These are phyloP conservation scores for Echinosophora koreensis DNA, from an alignment of 306 rosid genomes.

Conservation along the genomic window DNA sequence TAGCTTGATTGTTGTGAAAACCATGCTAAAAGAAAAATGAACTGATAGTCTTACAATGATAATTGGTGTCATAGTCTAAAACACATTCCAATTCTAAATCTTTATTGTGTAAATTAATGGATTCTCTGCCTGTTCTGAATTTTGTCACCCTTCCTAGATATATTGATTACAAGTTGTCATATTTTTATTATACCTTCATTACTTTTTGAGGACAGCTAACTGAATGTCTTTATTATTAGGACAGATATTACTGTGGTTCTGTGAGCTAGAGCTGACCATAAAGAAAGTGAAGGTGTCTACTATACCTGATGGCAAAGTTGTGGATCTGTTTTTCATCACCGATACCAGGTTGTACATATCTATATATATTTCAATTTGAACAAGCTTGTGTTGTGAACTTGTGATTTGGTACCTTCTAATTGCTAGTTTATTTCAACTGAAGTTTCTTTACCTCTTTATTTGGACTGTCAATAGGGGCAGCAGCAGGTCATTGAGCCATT, in stretches of 20 bases:
- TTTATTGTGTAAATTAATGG: not conserved
- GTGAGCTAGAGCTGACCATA: constrained; percentile 85
- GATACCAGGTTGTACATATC: constrained; percentile 80
- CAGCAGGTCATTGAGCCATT: no score
- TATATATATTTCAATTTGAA: constrained; percentile 21
- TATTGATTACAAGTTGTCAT: no score
- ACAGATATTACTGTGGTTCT: constrained; percentile 90
- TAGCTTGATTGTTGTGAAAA: constrained; percentile 23
- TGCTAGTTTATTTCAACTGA: constrained; percentile 28
- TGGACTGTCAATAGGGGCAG: not conserved
- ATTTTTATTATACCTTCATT: not conserved
- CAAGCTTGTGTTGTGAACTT: constrained; percentile 11
- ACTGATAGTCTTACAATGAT: not conserved
- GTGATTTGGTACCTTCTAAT: constrained; percentile 14
- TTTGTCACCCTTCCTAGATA: no score
- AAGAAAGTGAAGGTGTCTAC: constrained; percentile 96
- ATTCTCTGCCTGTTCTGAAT: no score
- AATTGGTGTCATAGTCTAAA: constrained; percentile 14
- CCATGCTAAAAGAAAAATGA: not conserved
- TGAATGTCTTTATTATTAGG: constrained; percentile 38
- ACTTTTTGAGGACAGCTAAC: not conserved
- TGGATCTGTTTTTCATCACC: constrained; percentile 92
- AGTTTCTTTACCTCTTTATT: constrained; percentile 14
- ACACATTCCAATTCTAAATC: not conserved
- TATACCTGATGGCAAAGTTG: constrained; percentile 91